Percentiles rank a stretch among this genome's conserved stretches.
Conservation (phyloP, 495 filamentous ascomycete species). For the Delitschia confertaspora region DNA sequence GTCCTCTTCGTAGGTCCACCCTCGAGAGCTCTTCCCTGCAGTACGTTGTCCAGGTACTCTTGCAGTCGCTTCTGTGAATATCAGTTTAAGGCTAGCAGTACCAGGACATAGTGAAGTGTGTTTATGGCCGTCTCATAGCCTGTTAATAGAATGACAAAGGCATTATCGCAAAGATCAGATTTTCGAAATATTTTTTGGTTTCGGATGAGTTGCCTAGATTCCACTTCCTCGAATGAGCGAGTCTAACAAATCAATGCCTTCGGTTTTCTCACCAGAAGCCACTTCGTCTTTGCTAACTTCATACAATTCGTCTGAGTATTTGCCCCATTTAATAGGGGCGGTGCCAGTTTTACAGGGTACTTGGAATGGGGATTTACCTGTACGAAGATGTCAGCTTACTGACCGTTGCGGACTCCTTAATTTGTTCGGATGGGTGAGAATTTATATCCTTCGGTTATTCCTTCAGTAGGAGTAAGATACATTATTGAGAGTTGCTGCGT, state of each 20-base stretch:
- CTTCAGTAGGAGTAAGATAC: no score
- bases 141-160: constrained; percentile 62
- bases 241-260: constrained; percentile 46
- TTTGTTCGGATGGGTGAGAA: no score
- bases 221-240: constrained; percentile 36
- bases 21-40: constrained; percentile 42
- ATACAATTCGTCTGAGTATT: constrained; percentile 58
- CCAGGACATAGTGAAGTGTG: constrained; percentile 51
- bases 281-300: constrained; percentile 46
- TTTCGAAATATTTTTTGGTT: constrained; percentile 23
- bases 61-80: constrained; percentile 51
- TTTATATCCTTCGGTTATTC: no score
- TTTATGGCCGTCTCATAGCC: constrained; percentile 69
- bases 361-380: constrained; percentile 45
- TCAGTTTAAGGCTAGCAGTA: constrained; percentile 53
- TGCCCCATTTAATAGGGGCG: constrained; percentile 50
- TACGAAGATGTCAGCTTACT: no score
- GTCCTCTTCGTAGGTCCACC: constrained; percentile 55
- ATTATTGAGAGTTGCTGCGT: no score
- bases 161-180: constrained; percentile 58
- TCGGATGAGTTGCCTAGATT: constrained; percentile 23
- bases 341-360: constrained; percentile 39
- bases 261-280: constrained; percentile 36
- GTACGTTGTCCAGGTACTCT: constrained; percentile 48
- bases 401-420: no score